Conservation (phyloP, 2,329 filamentous ascomycete species). For the Aspergillus clavatus region DNA sequence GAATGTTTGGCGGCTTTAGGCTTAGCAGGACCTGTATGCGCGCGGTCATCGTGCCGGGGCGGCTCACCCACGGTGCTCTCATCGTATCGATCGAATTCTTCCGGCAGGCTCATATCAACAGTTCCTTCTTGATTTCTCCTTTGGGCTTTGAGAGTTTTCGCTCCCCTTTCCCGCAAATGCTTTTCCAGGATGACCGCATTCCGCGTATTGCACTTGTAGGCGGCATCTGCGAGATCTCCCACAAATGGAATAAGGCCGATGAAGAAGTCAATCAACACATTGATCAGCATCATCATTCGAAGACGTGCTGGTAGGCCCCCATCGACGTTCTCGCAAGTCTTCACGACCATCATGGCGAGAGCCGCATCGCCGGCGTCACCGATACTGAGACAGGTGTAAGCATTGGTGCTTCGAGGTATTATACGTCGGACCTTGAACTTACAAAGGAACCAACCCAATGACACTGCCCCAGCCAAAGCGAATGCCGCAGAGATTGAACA, state of each 20-base stretch:
- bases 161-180: conserved; percentile 39
- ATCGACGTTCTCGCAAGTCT: conserved; percentile 67
- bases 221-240: conserved; percentile 45
- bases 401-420: not conserved
- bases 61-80: conserved; percentile 21
- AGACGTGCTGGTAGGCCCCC: conserved; percentile 61
- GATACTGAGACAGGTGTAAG: conserved; percentile 45
- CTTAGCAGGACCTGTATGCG: conserved; percentile 16
- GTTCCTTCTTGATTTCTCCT: conserved; percentile 20
- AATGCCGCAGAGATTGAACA: conserved; percentile 77
- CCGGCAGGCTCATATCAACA: conserved; percentile 35
- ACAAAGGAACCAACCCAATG: conserved; percentile 78
- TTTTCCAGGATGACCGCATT: conserved; percentile 45
- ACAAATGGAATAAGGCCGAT: conserved; percentile 50
- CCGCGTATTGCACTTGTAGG: conserved; percentile 46
- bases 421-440: conserved; percentile 43
- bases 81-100: conserved; percentile 36
- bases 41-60: conserved; percentile 12
- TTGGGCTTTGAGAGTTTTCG: conserved; percentile 26
- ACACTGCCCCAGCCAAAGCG: conserved; percentile 86
- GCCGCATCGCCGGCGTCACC: conserved; percentile 71
- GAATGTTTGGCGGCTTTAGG: conserved; percentile 22
- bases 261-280: conserved; percentile 55
- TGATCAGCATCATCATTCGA: conserved; percentile 69
- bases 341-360: conserved; percentile 70